Evolutionary conservation across 192 early-diverging fungal genomes (phyloP).

Genomic region (Tieghemiomyces parasiticus): DNA sequence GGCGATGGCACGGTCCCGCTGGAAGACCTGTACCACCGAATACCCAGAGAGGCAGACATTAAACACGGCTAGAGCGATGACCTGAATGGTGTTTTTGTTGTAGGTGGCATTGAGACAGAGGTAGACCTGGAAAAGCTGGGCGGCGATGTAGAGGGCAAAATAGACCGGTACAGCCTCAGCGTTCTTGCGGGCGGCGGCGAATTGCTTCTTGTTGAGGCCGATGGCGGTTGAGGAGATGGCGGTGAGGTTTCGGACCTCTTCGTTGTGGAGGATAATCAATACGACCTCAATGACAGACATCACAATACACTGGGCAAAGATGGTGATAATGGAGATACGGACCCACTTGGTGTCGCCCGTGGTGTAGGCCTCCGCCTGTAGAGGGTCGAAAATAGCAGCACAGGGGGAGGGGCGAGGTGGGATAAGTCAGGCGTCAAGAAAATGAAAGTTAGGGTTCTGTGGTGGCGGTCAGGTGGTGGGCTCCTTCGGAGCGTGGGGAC

Average conservation of each 20-base stretch:
- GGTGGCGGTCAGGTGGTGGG: too few species aligned
- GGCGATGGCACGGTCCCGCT: not conserved
- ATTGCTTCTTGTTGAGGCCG: not conserved
- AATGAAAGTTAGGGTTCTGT: too few species aligned
- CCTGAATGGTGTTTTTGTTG: constrained; percentile 25
- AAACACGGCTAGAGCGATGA: constrained; percentile 23
- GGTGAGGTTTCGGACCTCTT: not conserved
- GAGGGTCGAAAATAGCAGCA: too few species aligned
- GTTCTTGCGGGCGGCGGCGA: not conserved
- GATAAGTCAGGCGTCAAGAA: too few species aligned
- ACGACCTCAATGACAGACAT: constrained; percentile 2
- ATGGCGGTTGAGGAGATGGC: not conserved
- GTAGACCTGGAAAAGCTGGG: constrained; percentile 24
- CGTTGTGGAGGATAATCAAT: not conserved
- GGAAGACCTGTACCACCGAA: not conserved
- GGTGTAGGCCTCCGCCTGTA: constrained; percentile 4
- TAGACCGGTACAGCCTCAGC: constrained; percentile 16
- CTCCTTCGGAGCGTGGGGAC: too few species aligned
- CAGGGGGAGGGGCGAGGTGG: too few species aligned
- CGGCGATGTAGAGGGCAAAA: constrained; percentile 25
- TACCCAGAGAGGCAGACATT: constrained; percentile 15
- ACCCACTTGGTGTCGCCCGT: constrained; percentile 11
- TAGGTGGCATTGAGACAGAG: constrained; percentile 23
- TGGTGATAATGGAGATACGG: constrained; percentile 1
- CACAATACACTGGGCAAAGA: not conserved